Conservation (phyloP, 73 alveolate genomes). For the Breviolum minutum region DNA sequence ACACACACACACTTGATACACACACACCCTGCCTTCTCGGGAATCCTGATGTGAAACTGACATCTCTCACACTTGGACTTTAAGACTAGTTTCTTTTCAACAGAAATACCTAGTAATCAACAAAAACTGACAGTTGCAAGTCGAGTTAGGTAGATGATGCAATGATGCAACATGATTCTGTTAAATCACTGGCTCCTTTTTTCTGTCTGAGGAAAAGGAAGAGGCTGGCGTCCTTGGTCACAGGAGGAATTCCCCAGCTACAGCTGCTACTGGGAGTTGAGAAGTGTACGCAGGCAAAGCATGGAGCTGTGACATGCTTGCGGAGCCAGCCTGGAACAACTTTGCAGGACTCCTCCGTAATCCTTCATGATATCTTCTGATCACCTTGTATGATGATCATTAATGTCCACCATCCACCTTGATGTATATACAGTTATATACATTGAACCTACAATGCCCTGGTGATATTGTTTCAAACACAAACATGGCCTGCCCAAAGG, state of each 20-base stretch:
- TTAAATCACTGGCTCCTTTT: not conserved
- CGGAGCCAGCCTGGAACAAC: constrained; percentile 10
- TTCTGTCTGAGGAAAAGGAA: not conserved
- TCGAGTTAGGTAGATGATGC: not conserved
- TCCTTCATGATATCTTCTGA: too few species aligned
- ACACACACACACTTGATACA: too few species aligned
- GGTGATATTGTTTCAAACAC: not conserved
- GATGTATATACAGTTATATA: too few species aligned
- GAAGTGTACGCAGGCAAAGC: not conserved
- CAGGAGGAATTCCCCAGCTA: not conserved
- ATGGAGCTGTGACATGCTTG: constrained; percentile 27
- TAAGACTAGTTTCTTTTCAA: too few species aligned
- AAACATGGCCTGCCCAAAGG: not conserved
- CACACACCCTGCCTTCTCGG: constrained; percentile 2
- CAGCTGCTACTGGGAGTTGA: not conserved
- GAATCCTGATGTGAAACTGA: not conserved
- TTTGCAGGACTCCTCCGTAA: not conserved
- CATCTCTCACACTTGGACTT: too few species aligned
- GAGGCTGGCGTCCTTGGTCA: constrained; percentile 7
- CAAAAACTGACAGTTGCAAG: not conserved
- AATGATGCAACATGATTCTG: not conserved
- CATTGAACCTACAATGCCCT: too few species aligned
- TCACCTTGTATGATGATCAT: too few species aligned
- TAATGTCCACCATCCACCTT: too few species aligned
- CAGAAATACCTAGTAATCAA: too few species aligned